Conservation (phyloP, 2,329 filamentous ascomycete genomes). For the Nigrospora oryzae region DNA sequence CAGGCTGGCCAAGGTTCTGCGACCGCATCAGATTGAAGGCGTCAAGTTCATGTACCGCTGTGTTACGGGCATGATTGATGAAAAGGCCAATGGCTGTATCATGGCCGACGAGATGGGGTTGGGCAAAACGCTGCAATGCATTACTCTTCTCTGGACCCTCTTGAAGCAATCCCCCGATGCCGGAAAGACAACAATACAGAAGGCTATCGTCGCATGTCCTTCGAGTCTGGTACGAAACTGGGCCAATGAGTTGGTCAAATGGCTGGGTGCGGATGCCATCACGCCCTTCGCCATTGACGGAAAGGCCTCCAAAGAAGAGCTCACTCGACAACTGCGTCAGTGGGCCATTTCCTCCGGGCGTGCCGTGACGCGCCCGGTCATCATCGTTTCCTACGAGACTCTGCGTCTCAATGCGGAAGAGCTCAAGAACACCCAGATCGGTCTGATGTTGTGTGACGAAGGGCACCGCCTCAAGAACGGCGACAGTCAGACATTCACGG, state of each 20-base stretch:
- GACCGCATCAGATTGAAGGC: conserved; percentile 95
- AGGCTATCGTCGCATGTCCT: conserved; percentile 93
- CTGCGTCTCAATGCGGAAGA: conserved; percentile 85
- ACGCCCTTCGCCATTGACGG: conserved; percentile 94
- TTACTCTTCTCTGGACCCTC: conserved; percentile 91
- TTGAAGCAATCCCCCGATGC: conserved; percentile 92
- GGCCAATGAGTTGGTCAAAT: conserved; percentile 95
- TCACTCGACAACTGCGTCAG: conserved; percentile 82
- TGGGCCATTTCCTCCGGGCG: conserved; percentile 93
- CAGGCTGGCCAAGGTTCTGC: conserved; percentile 75
- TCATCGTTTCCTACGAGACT: conserved; percentile 97
- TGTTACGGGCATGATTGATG: conserved; percentile 90
- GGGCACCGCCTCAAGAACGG: conserved; percentile 95
- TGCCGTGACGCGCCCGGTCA: conserved; percentile 79
- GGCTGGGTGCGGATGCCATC: conserved; percentile 87
- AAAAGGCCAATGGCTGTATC: conserved; percentile 92
- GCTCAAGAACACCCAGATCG: conserved; percentile 82
- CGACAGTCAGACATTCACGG: conserved; percentile 90
- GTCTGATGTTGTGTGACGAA: conserved; percentile 89
- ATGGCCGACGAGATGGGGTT: conserved; percentile 99
- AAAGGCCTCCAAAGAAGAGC: conserved; percentile 89
- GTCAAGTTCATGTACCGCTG: conserved; percentile 96
- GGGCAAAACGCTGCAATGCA: conserved; percentile 95
- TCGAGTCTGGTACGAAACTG: conserved; percentile 96
- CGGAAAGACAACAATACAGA: conserved; percentile 89